Evolutionary conservation across 2,329 filamentous ascomycete species (phyloP).

Genomic region (Alternaria arborescens): DNA sequence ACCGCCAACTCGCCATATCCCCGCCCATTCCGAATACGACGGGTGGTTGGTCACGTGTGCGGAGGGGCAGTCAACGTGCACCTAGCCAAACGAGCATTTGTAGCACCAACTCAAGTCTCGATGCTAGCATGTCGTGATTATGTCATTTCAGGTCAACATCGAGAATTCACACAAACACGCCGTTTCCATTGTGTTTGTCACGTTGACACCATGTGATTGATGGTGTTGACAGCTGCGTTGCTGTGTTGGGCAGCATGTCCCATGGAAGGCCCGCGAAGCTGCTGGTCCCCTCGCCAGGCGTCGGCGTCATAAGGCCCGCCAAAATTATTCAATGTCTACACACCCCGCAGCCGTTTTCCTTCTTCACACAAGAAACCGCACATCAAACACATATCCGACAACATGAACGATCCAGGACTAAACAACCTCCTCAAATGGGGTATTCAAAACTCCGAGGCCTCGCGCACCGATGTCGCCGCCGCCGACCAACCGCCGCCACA

Average conservation of each 20-base stretch:
- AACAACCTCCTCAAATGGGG: slow-evolving; percentile 85
- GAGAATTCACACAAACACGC: background rate
- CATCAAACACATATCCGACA: slow-evolving; percentile 9
- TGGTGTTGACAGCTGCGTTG: slow-evolving; percentile 19
- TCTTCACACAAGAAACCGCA: slow-evolving; percentile 14
- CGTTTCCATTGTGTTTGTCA: background rate
- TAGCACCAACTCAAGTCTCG: background rate
- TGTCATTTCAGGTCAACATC: background rate
- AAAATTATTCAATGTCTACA: slow-evolving; percentile 31
- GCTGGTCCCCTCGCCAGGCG: slow-evolving; percentile 28
- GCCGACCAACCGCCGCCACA: slow-evolving; percentile 45
- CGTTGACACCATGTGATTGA: slow-evolving; percentile 5
- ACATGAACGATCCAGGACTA: slow-evolving; percentile 68
- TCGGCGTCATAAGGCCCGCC: slow-evolving; percentile 34
- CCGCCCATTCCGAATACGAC: slow-evolving; percentile 13
- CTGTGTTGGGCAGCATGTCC: slow-evolving; percentile 18
- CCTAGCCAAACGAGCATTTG: slow-evolving; percentile 10
- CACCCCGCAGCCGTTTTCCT: slow-evolving; percentile 12
- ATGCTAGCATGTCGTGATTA: background rate
- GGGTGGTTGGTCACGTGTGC: slow-evolving; percentile 34
- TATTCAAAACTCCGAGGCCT: slow-evolving; percentile 67
- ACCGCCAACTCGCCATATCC: slow-evolving; percentile 44
- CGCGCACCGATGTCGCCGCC: slow-evolving; percentile 52
- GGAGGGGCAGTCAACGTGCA: slow-evolving; percentile 39
- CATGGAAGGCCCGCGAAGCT: slow-evolving; percentile 36